phyloP scores from a whole-genome alignment of 805 yeast genomes.

The Sugiyamaella floridensis region DNA sequence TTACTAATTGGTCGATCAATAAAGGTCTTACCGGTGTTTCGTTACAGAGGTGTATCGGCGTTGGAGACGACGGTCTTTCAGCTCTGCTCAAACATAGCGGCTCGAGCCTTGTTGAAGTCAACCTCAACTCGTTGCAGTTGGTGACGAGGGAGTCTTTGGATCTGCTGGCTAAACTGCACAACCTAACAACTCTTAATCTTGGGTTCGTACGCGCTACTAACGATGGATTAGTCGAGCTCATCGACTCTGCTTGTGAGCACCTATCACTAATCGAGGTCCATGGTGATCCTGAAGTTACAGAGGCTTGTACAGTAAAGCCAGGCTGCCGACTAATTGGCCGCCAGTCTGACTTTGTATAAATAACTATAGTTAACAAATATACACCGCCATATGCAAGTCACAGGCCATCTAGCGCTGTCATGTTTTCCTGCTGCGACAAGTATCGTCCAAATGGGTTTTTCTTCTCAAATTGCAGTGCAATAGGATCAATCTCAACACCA shows the following conservation, averaged over 20 bases:
- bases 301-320: conserved; percentile 3
- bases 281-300: conserved; percentile 40
- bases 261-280: conserved; percentile 68
- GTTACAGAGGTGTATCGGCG: conserved; percentile 55
- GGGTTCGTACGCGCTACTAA: conserved; percentile 78
- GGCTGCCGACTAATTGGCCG: conserved; percentile 9
- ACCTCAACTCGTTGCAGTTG: conserved; percentile 63
- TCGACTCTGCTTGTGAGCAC: conserved; percentile 55
- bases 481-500: conserved; percentile 17
- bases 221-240: conserved; percentile 52
- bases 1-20: conserved; percentile 43
- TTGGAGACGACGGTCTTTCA: conserved; percentile 57
- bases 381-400: background rate
- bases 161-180: conserved; percentile 38
- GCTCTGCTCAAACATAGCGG: conserved; percentile 58
- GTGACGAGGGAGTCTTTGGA: conserved; percentile 38
- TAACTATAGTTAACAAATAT: background rate
- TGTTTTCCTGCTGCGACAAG: conserved; percentile 3
- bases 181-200: conserved; percentile 59
- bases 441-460: conserved; percentile 13
- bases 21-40: conserved; percentile 54
- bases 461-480: background rate
- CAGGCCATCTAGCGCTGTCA: background rate
- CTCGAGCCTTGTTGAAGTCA: conserved; percentile 59
- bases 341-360: conserved; percentile 4